Base-by-base conservation (phyloP, 2,329 filamentous ascomycete species). In the Grosmannia huntii region DNA sequence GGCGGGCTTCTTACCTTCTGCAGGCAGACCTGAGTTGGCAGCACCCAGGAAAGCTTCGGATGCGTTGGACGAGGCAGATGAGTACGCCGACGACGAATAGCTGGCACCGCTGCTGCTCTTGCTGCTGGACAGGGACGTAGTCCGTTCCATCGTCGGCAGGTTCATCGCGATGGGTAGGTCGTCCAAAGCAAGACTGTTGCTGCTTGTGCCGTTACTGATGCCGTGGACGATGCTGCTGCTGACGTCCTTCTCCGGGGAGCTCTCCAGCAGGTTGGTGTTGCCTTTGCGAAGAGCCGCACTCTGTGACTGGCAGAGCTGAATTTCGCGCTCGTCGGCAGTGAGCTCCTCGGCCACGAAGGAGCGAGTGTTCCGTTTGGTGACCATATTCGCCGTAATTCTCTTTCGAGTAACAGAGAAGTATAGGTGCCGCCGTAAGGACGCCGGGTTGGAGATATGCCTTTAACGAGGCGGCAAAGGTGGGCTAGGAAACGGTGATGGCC, bases 351-450 rank as follows among this genome's bases (percentile, higher is more conserved):
- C 60, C 7, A 63, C 58, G 51, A 57, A 63, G 1, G 60, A 58
- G 46, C 62, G 61, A 23, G 57, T 59, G 27, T 46, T 65, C 33
- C 64, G 60, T 54, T 62, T 63, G 9, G 62, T 62, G n/a, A 62
- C 55, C 59, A 61, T 61, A 10, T 57, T 60, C 19, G 53, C 44
- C 41, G 12, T 14, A 2, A 14, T 21, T 36, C 19, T 14, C 12
- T 5, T 27, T 3, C 4, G 33, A 19, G 33, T 3, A n/a, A 12
- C n/a, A 25, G 5, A 11, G 25, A 28, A 25, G 21, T 1, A 31
- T 2, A 41, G 11, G 16, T 16, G 52, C 12, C 0, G n/a, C 7
- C 27, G 33, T 2, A 10, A 21, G 7, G n/a, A 25, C 19, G 27
- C 36, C 31, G 31, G 50, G 4, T 19, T 52, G 3, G 51, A 23